Evolutionary conservation across 345 rosid genomes (phyloP).

Genomic region (Brassica carinata): DNA sequence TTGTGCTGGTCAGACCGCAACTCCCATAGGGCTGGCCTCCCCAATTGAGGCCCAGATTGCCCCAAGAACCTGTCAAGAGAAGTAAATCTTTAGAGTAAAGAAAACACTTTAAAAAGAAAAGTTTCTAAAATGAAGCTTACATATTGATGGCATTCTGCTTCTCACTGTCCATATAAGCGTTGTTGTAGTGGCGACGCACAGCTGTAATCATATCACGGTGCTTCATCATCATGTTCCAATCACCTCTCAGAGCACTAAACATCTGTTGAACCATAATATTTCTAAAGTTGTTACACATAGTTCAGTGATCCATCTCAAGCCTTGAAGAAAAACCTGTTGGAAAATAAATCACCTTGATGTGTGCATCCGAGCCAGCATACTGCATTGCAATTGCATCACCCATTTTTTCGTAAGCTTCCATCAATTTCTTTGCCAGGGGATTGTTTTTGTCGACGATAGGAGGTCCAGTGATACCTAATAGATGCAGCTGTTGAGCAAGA

Average conservation of each 20-base stretch:
- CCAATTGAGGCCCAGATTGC: slow-evolving; percentile 34
- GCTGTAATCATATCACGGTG: slow-evolving; percentile 33
- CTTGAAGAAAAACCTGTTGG: slow-evolving; percentile 1
- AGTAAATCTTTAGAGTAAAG: neutral
- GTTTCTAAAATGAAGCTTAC: slow-evolving; percentile 14
- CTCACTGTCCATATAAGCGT: slow-evolving; percentile 27
- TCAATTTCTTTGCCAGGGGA: slow-evolving; percentile 66
- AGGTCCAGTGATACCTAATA: slow-evolving; percentile 55
- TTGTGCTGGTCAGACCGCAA: slow-evolving; percentile 34
- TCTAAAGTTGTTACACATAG: slow-evolving; percentile 5
- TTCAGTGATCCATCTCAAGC: slow-evolving; percentile 10
- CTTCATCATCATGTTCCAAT: slow-evolving; percentile 28
- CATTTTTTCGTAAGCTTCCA: slow-evolving; percentile 77
- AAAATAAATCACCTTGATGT: slow-evolving; percentile 65
- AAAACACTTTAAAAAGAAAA: neutral
- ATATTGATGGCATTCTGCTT: slow-evolving; percentile 43
- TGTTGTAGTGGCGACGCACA: slow-evolving; percentile 31
- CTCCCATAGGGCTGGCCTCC: slow-evolving; percentile 36
- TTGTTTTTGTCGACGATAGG: slow-evolving; percentile 60
- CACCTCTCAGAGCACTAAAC: slow-evolving; percentile 40
- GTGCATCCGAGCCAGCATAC: slow-evolving; percentile 97
- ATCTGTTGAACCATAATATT: slow-evolving; percentile 26
- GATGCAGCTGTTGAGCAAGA: slow-evolving; percentile 68
- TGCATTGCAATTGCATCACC: slow-evolving; percentile 89
- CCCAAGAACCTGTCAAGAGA: slow-evolving; percentile 38